Conservation (phyloP, 2,329 filamentous ascomycete species). For the Emmonsia crescens region DNA sequence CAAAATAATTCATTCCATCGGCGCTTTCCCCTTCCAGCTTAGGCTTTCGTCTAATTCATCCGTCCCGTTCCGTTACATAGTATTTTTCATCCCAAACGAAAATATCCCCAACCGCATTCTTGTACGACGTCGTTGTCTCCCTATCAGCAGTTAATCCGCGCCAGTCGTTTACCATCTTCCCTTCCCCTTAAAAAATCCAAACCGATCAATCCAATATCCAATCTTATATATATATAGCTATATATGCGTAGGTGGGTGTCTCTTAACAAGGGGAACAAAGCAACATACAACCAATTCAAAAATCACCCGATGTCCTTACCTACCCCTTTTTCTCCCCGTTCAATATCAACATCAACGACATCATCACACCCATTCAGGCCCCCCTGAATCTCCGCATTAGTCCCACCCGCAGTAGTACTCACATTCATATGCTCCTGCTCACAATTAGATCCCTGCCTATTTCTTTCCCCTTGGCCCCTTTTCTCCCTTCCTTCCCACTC, state of each 20-base stretch:
- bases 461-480: slow-evolving; percentile 5
- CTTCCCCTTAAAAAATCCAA: background rate
- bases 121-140: background rate
- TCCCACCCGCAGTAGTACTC: background rate
- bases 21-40: background rate
- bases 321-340: background rate
- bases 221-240: background rate
- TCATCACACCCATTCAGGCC: background rate
- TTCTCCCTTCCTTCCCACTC: slow-evolving; percentile 8
- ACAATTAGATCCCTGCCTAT: background rate
- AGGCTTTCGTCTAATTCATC: background rate
- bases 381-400: slow-evolving; percentile 5
- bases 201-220: background rate
- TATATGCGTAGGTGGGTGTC: background rate
- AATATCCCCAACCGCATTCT: background rate
- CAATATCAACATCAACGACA: background rate
- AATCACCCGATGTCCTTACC: background rate
- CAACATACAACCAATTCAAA: background rate
- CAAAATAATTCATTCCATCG: background rate
- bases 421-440: background rate
- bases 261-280: background rate
- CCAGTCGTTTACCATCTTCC: background rate
- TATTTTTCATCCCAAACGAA: background rate
- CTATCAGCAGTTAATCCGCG: background rate
- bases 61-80: background rate